Evolutionary conservation across 257 asterid species (phyloP).

Genomic region (Ilex aquifolium): DNA sequence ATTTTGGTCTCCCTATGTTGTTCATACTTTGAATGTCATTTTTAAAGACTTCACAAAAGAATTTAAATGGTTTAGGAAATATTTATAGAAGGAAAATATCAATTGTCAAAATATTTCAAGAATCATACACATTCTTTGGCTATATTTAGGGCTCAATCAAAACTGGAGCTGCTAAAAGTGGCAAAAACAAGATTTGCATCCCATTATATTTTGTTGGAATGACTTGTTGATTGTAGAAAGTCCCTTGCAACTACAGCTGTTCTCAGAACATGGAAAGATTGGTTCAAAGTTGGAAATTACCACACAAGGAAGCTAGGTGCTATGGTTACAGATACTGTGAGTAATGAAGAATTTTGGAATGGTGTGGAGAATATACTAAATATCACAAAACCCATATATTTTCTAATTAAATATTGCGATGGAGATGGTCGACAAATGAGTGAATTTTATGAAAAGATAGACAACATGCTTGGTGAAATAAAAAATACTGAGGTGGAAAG

Average conservation of each 20-base stretch:
- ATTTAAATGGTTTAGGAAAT: not conserved
- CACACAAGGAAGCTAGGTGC: too few species aligned
- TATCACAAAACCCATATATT: not conserved
- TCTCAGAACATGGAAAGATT: too few species aligned
- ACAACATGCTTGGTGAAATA: not conserved
- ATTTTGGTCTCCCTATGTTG: not conserved
- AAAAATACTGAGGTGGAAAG: not conserved
- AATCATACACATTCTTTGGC: too few species aligned
- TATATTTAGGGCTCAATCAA: not conserved
- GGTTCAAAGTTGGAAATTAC: too few species aligned
- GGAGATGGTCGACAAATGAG: not conserved
- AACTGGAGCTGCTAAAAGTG: too few species aligned
- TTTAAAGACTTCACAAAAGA: too few species aligned
- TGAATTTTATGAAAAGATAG: not conserved
- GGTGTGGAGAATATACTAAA: not conserved
- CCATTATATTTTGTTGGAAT: not conserved
- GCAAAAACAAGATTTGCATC: constrained; percentile 5
- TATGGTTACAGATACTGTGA: not conserved
- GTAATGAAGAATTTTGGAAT: not conserved
- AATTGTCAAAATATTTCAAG: too few species aligned
- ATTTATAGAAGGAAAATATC: too few species aligned
- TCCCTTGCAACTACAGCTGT: not conserved
- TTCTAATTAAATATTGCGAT: not conserved
- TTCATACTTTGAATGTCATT: not conserved
- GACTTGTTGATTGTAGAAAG: constrained; percentile 1